Percentiles rank a stretch among this genome's conserved stretches.
phyloP scores from a whole-genome alignment of 2,329 filamentous ascomycete genomes.

The Colletotrichum sansevieriae region DNA sequence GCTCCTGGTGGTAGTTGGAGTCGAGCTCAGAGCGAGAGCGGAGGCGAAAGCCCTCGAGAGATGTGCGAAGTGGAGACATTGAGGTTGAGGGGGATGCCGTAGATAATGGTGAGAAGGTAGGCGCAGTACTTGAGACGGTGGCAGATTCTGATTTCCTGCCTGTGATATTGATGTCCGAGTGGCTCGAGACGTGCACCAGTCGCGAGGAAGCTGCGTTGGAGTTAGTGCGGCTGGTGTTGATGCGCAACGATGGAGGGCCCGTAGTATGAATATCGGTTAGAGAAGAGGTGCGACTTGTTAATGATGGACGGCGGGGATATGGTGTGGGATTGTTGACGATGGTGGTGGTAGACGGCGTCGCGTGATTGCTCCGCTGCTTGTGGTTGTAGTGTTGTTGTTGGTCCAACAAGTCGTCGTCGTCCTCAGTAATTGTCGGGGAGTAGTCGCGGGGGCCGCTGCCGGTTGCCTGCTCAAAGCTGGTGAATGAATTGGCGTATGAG shows the following conservation, averaged over 20 bases:
- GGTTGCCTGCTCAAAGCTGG: constrained; percentile 58
- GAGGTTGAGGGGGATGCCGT: constrained; percentile 53
- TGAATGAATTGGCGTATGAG: constrained; percentile 69
- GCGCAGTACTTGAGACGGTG: constrained; percentile 46
- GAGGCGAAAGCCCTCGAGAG: constrained; percentile 72
- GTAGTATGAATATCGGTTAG: constrained; percentile 52
- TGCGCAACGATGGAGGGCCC: constrained; percentile 50
- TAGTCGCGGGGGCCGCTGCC: constrained; percentile 58
- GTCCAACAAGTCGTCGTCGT: constrained; percentile 56
- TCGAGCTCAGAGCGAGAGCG: constrained; percentile 73
- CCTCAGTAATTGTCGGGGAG: constrained; percentile 68
- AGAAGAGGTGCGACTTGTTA: constrained; percentile 55
- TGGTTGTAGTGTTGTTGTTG: constrained; percentile 21
- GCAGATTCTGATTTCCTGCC: constrained; percentile 44
- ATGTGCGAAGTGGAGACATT: constrained; percentile 68
- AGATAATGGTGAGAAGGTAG: constrained; percentile 46
- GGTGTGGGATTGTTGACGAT: constrained; percentile 47
- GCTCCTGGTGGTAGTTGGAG: constrained; percentile 64
- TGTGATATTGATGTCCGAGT: constrained; percentile 61
- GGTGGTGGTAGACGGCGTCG: constrained; percentile 44
- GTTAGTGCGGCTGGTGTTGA: constrained; percentile 54
- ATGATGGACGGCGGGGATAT: constrained; percentile 52
- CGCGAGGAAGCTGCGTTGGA: constrained; percentile 50
- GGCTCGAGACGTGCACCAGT: constrained; percentile 59
- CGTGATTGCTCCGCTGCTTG: constrained; percentile 38